Percentiles rank a stretch among this genome's conserved stretches.
Conservation (phyloP, 2,329 filamentous ascomycete genomes). For the Zymoseptoria crescenta region DNA sequence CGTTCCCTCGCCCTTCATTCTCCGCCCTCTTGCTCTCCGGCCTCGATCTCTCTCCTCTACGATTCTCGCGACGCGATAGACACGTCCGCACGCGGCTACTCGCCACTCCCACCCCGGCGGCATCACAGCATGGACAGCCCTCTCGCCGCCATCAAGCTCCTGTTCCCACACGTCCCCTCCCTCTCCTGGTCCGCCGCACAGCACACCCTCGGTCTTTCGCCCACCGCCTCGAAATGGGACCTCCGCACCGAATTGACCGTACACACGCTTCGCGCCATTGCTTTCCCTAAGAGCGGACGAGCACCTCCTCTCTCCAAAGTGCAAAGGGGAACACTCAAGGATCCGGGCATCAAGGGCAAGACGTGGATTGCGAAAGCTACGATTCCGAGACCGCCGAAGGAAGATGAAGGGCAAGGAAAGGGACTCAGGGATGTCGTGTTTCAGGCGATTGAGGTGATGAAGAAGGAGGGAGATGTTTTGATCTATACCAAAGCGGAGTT, state of each 20-base stretch:
- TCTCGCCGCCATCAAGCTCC: slow-evolving; percentile 24
- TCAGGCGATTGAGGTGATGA: slow-evolving; percentile 50
- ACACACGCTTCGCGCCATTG: slow-evolving; percentile 60
- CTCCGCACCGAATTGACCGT: slow-evolving; percentile 66
- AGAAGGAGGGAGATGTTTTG: slow-evolving; percentile 30
- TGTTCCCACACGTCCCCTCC: slow-evolving; percentile 54
- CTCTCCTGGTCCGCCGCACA: slow-evolving; percentile 54
- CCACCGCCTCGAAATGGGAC: slow-evolving; percentile 68
- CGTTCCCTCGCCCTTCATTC: too few species aligned
- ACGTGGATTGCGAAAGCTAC: slow-evolving; percentile 73
- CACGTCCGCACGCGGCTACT: background rate
- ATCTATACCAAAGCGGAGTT: slow-evolving; percentile 45
- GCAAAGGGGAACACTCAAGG: slow-evolving; percentile 56
- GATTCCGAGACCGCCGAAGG: slow-evolving; percentile 49
- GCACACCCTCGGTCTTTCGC: slow-evolving; percentile 60
- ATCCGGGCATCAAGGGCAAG: slow-evolving; percentile 63
- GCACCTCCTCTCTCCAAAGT: slow-evolving; percentile 49
- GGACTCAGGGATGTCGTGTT: slow-evolving; percentile 47
- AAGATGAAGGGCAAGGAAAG: slow-evolving; percentile 41
- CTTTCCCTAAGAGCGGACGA: slow-evolving; percentile 34
- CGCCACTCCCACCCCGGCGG: background rate
- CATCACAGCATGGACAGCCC: background rate
- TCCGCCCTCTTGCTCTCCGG: background rate
- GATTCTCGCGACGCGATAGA: too few species aligned
- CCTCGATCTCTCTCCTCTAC: background rate